phyloP scores from a whole-genome alignment of 345 rosid genomes.

The Bruguiera gymnorhiza region DNA sequence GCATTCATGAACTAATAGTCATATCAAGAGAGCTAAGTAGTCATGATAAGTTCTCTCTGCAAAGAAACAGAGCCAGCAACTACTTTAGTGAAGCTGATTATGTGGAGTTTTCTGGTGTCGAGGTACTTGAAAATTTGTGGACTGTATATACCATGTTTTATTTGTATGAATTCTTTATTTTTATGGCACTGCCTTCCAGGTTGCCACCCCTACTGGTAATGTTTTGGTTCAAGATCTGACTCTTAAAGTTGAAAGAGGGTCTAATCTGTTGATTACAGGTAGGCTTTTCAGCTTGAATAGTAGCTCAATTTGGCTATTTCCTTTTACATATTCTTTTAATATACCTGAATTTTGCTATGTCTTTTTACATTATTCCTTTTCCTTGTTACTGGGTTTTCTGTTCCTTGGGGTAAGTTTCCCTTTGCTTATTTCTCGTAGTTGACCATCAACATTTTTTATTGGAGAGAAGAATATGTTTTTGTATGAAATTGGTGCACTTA shows the following conservation, averaged over 20 bases:
- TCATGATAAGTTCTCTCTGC: slow-evolving; percentile 56
- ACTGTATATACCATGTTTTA: neutral
- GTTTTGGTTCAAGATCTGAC: slow-evolving; percentile 88
- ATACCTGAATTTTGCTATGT: neutral
- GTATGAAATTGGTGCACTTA: neutral
- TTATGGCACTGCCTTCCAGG: slow-evolving; percentile 47
- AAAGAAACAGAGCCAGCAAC: slow-evolving; percentile 63
- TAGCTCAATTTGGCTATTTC: slow-evolving; percentile 4
- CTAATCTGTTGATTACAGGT: slow-evolving; percentile 99
- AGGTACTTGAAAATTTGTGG: slow-evolving; percentile 50
- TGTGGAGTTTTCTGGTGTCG: slow-evolving; percentile 89
- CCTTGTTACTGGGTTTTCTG: neutral
- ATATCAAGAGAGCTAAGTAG: slow-evolving; percentile 80
- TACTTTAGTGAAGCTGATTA: slow-evolving; percentile 84
- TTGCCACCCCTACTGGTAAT: slow-evolving; percentile 93
- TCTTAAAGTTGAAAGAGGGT: slow-evolving; percentile 84
- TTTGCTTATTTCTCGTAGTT: neutral
- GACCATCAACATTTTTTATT: neutral
- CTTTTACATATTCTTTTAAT: neutral
- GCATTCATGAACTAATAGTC: slow-evolving; percentile 82
- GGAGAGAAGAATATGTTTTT: neutral
- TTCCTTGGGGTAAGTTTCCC: neutral
- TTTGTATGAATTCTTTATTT: slow-evolving; percentile 11
- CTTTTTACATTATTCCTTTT: slow-evolving; percentile 2
- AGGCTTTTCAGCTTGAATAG: slow-evolving; percentile 17